Evolutionary conservation across 306 rosid genomes (phyloP).

Genomic region (Astragalus glycyphyllos): DNA sequence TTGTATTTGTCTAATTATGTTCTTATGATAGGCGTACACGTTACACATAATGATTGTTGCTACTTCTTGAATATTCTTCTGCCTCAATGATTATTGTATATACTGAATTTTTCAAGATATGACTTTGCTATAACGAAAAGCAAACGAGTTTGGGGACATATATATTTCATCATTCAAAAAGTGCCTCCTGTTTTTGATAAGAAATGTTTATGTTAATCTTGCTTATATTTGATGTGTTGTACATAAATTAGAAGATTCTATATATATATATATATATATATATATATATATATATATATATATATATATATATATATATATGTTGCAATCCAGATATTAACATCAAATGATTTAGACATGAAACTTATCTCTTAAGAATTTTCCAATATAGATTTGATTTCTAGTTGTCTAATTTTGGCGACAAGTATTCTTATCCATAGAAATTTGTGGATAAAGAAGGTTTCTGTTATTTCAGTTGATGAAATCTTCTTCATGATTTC

Average conservation of each 20-base stretch:
- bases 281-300: too few species aligned
- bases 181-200: conserved; percentile 8
- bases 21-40: background rate
- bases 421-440: conserved; percentile 1
- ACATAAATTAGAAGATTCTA: background rate
- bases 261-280: too few species aligned
- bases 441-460: conserved; percentile 8
- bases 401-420: background rate
- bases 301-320: too few species aligned
- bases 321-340: background rate
- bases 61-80: conserved; percentile 30
- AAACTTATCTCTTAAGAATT: conserved; percentile 4
- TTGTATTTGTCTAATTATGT: background rate
- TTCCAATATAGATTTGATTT: conserved; percentile 14
- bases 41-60: conserved; percentile 31
- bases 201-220: background rate
- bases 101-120: background rate
- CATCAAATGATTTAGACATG: conserved; percentile 20
- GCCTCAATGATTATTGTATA: conserved; percentile 8
- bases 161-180: conserved; percentile 12
- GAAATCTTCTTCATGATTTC: background rate
- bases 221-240: background rate
- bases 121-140: conserved; percentile 22
- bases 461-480: conserved; percentile 34
- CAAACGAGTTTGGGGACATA: background rate